Percentiles rank a stretch among this genome's conserved stretches.
Evolutionary conservation across 2,329 filamentous ascomycete species (phyloP).

Genomic region (Botrytis medusae): DNA sequence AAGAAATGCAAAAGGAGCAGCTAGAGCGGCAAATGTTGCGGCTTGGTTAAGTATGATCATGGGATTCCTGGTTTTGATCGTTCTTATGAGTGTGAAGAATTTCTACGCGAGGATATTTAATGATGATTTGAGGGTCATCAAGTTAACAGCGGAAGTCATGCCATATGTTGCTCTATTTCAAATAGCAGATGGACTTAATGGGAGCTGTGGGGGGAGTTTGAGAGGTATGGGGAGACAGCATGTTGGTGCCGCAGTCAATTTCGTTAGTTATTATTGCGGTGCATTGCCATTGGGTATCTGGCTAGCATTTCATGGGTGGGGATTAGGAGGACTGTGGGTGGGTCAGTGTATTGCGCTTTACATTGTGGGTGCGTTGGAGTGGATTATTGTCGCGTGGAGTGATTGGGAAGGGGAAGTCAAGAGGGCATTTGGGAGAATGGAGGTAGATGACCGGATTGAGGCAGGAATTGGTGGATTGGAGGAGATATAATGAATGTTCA

Average conservation of each 20-base stretch:
- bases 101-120: conserved; percentile 80
- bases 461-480: conserved; percentile 18
- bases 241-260: conserved; percentile 78
- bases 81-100: conserved; percentile 69
- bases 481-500: conserved; percentile 4
- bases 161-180: conserved; percentile 88
- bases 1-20: conserved; percentile 62
- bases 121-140: conserved; percentile 69
- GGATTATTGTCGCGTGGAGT: conserved; percentile 75
- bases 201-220: conserved; percentile 77
- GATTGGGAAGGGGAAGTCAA: conserved; percentile 74
- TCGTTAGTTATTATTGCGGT: conserved; percentile 80
- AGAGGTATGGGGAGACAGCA: conserved; percentile 85
- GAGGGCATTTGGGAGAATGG: conserved; percentile 70
- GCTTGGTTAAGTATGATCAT: conserved; percentile 70
- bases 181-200: conserved; percentile 84
- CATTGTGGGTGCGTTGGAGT: conserved; percentile 74
- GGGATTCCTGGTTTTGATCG: conserved; percentile 63
- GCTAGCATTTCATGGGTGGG: conserved; percentile 85
- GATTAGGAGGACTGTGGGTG: conserved; percentile 76
- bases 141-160: conserved; percentile 73
- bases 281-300: conserved; percentile 80
- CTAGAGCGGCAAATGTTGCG: conserved; percentile 71
- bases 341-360: conserved; percentile 81
- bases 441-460: conserved; percentile 43